These are phyloP conservation scores for Alnus rubra DNA, from an alignment of 306 rosid species.

Conservation along the genomic window DNA sequence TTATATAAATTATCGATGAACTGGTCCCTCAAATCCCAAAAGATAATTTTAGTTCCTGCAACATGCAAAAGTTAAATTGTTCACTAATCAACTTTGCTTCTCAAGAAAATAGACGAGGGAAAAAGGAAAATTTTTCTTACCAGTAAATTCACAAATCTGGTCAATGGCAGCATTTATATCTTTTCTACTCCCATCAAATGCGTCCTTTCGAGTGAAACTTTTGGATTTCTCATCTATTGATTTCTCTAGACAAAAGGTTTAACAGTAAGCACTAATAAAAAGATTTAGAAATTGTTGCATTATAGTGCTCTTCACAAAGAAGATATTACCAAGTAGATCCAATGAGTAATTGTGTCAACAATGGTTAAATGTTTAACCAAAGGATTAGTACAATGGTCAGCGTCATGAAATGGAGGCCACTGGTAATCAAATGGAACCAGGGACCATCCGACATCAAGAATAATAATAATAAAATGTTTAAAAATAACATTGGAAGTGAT, in stretches of 20 bases:
- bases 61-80: conserved; percentile 23
- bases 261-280: conserved; percentile 16
- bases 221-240: conserved; percentile 65
- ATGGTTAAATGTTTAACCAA: not conserved
- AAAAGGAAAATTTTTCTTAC: conserved; percentile 38
- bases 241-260: conserved; percentile 53
- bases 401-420: not conserved
- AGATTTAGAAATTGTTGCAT: conserved; percentile 13
- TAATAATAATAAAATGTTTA: not conserved
- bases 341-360: not conserved
- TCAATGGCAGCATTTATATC: conserved; percentile 85
- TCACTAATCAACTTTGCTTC: conserved; percentile 27
- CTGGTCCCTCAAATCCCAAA: conserved; percentile 90
- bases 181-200: conserved; percentile 90
- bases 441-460: not conserved
- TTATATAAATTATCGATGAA: conserved; percentile 84
- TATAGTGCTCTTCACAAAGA: conserved; percentile 7
- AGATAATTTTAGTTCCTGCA: conserved; percentile 95
- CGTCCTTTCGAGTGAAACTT: conserved; percentile 59
- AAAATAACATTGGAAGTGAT: not conserved
- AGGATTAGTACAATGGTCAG: not conserved
- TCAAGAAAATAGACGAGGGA: conserved; percentile 14
- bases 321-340: not conserved
- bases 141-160: conserved; percentile 85
- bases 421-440: not conserved